These are phyloP conservation scores for Setaria italica DNA, from an alignment of 202 grass and related monocot species.

Conservation along the genomic window DNA sequence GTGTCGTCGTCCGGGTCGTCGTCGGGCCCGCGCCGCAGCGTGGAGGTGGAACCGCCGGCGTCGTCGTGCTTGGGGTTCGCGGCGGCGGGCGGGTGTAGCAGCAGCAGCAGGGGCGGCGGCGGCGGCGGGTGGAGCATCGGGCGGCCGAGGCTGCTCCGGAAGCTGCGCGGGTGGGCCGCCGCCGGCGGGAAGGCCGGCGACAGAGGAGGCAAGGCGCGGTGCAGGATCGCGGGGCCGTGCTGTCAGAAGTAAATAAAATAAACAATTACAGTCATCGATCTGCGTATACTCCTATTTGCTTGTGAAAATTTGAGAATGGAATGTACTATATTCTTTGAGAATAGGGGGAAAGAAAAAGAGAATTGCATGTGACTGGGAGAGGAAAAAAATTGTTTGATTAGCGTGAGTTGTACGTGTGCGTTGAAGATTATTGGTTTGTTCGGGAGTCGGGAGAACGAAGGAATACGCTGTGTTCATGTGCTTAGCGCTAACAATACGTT, in stretches of 20 bases:
- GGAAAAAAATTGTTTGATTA: background rate
- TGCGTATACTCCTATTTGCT: background rate
- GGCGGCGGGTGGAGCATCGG: background rate
- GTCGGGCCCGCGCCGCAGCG: background rate
- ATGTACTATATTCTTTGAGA: background rate
- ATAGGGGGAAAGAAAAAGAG: background rate
- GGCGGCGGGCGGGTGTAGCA: slow-evolving; percentile 9
- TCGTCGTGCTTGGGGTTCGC: slow-evolving; percentile 50
- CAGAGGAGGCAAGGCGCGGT: slow-evolving; percentile 9
- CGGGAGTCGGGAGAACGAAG: background rate
- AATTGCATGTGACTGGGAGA: background rate
- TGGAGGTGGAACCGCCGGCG: slow-evolving; percentile 23
- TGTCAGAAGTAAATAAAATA: background rate
- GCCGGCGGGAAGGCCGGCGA: slow-evolving; percentile 38
- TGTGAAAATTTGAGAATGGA: background rate
- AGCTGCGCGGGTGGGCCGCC: slow-evolving; percentile 73
- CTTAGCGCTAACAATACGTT: too few species aligned
- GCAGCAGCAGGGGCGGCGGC: background rate
- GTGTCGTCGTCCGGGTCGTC: slow-evolving; percentile 35
- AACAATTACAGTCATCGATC: background rate
- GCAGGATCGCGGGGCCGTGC: slow-evolving; percentile 4
- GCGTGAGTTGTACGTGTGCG: background rate
- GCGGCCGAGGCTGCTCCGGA: slow-evolving; percentile 77
- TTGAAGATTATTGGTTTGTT: background rate
- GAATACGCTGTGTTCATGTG: background rate